Evolutionary conservation across 2,329 filamentous ascomycete genomes (phyloP), one percentile per base, ranked within the genome.

Genomic region (Phialocephala sp.): DNA sequence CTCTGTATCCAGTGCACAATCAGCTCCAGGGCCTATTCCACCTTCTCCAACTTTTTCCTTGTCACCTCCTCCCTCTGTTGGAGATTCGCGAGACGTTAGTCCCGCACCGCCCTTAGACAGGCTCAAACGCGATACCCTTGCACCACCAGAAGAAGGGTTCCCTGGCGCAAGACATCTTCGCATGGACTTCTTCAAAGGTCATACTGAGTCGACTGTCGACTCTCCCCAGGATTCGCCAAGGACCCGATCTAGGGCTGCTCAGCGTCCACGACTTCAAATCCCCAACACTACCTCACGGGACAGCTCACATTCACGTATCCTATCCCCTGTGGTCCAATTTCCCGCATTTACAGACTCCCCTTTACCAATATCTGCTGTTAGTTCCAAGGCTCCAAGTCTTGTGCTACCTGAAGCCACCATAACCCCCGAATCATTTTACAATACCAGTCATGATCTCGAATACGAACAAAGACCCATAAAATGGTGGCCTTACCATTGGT

Each of bases 401-500:
- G 45, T 75, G 27, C 62, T 77, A 8, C 73, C 74, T 11, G 72
- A 77, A 37, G 52, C 69, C 41, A 67, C 59, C n/a, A 27, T 69
- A 4, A 68, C 61, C 15, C 60, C 71, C 0, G 73, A 72, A 12
- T 76, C 73, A 8, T 56, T 64, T 35, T 72, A 72, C 63, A 57
- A 57, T 14, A 62, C 64, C 14, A 67, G 67, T 32, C 68, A 71
- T 36, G 66, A 69, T 37, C 27, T 67, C 24, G 63, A 69, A 9
- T 60, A 65, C 54, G 65, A 69, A 12, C 67, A 72, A 41, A 73
- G 62, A 80, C 83, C 62, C 6, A 81, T 91, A 50, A 83, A 78
- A 55, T 96, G 93, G 90, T 97, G 94, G 93, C 93, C 93, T 1
- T 91, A 93, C 75, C 81, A 80, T 5, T 71, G 91, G 22, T 79